These are phyloP conservation scores for Tylopilus balloui DNA, from an alignment of 768 basidiomycete genomes.

Conservation along the genomic window DNA sequence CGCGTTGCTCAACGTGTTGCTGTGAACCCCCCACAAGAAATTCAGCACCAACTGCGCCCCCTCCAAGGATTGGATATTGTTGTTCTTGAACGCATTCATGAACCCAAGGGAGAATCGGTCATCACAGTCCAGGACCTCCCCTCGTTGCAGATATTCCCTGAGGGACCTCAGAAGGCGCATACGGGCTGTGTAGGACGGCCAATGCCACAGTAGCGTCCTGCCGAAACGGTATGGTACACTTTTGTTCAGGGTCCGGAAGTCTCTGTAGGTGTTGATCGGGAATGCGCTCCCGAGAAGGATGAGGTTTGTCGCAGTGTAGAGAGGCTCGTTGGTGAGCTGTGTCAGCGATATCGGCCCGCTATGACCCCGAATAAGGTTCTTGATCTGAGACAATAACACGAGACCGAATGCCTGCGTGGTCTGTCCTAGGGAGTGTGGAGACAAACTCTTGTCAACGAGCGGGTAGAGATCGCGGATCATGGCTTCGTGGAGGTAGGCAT, in stretches of 20 bases:
- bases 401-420: conserved; percentile 12
- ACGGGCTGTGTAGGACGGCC: conserved; percentile 16
- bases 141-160: conserved; percentile 11
- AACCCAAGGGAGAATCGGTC: conserved; percentile 10
- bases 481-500: conserved; percentile 9
- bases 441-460: conserved; percentile 18
- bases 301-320: conserved; percentile 18
- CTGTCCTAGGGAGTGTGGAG: conserved; percentile 9
- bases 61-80: conserved; percentile 15
- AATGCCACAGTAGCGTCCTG: conserved; percentile 9
- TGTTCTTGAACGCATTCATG: conserved; percentile 15
- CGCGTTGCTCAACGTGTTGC: conserved; percentile 18
- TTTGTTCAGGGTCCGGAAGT: conserved; percentile 17
- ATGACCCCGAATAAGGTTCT: not conserved
- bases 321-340: conserved; percentile 14
- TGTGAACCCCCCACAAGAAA: conserved; percentile 22
- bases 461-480: conserved; percentile 22
- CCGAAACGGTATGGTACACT: conserved; percentile 19
- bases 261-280: conserved; percentile 17
- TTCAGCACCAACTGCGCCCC: conserved; percentile 18
- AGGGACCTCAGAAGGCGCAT: conserved; percentile 9
- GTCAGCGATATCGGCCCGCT: conserved; percentile 10
- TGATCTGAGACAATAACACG: conserved; percentile 11
- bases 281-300: conserved; percentile 19
- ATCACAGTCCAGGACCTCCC: conserved; percentile 2